These are phyloP conservation scores for Geotrichum histeridarum DNA, from an alignment of 1,139 yeast species.

Conservation along the genomic window DNA sequence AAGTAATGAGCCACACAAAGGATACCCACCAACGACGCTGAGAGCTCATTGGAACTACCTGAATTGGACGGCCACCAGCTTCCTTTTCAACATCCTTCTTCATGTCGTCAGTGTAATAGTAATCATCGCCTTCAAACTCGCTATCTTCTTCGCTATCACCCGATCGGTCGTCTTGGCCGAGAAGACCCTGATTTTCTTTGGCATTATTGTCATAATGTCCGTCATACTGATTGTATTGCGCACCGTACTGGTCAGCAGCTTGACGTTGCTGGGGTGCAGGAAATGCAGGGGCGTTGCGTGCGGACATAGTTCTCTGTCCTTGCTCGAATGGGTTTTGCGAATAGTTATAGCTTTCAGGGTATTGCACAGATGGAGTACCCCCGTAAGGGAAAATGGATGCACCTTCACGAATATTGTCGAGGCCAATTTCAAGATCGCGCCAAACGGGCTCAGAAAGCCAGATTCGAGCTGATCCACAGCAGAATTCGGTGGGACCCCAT, in stretches of 20 bases:
- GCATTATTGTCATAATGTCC: not conserved
- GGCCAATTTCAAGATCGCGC: slow-evolving; percentile 37
- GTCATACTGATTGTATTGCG: slow-evolving; percentile 8
- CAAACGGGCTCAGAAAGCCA: slow-evolving; percentile 40
- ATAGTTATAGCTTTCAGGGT: not conserved
- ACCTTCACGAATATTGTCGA: slow-evolving; percentile 25
- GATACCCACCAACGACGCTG: slow-evolving; percentile 42
- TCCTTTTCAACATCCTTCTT: slow-evolving; percentile 28
- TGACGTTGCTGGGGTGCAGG: not conserved
- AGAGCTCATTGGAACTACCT: slow-evolving; percentile 32
- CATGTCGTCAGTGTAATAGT: slow-evolving; percentile 25
- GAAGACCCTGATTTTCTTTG: slow-evolving; percentile 16
- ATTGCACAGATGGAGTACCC: not conserved
- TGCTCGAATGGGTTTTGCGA: slow-evolving; percentile 17
- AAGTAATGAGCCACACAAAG: slow-evolving; percentile 38
- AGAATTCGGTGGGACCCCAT: slow-evolving; percentile 36
- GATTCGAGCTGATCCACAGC: slow-evolving; percentile 35
- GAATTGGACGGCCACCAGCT: slow-evolving; percentile 22
- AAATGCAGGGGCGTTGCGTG: slow-evolving; percentile 1
- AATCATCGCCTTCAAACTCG: slow-evolving; percentile 27
- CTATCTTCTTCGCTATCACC: slow-evolving; percentile 23
- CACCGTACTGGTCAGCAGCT: slow-evolving; percentile 11
- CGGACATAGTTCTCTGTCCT: not conserved
- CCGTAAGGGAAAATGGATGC: slow-evolving; percentile 19
- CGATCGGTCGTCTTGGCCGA: slow-evolving; percentile 18